Base-by-base conservation (phyloP, 257 asterid species). In the Knoxia roxburghii region DNA sequence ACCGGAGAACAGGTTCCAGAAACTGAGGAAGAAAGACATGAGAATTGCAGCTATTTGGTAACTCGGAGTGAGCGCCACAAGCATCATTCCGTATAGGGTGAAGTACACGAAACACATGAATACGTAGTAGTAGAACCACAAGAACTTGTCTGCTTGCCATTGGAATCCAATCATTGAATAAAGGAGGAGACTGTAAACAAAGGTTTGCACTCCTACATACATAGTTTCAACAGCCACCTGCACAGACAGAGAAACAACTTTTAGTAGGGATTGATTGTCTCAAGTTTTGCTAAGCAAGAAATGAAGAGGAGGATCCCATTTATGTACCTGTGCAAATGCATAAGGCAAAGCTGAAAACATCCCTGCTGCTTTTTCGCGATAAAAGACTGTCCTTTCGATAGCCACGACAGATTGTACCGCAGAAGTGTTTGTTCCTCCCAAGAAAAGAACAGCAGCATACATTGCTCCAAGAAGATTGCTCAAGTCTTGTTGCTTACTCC, bases 21-120 rank as follows among this genome's bases (percentile, higher is more conserved):
- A 85, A 85, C 83, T 85, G 82, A 87, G 94, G 89, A 89, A 89
- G 75, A 87, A 87, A 0, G 95, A 78, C 97, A 87, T 87, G 79
- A 76, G 76, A 6, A 89, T 87, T 0, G 97, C 95, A 43, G 97
- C 95, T 43, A 89, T 81, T 60, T 61, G 73, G 86, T 87, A 87
- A 63, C 71, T 87, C 12, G 97, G 95, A 17, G 95, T 89, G 87
- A 89, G 93, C 0, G 97, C 85, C 0, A 87, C 95, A 51, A 85
- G 91, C 95, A 87, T 87, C 95, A 87, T 90, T 23, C 96, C 96
- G 17, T 86, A 90, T 18, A 76, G 23, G 4, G 94, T 88, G 95
- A 90, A 90, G 83, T 87, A 90, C 68, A 83, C 65, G 27, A 90
- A 90, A 61, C 91, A 82, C 96, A 90, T 87, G 63, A 79, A 86